Evolutionary conservation across 495 filamentous ascomycete genomes (phyloP).

Genomic region (Daldinia decipiens): DNA sequence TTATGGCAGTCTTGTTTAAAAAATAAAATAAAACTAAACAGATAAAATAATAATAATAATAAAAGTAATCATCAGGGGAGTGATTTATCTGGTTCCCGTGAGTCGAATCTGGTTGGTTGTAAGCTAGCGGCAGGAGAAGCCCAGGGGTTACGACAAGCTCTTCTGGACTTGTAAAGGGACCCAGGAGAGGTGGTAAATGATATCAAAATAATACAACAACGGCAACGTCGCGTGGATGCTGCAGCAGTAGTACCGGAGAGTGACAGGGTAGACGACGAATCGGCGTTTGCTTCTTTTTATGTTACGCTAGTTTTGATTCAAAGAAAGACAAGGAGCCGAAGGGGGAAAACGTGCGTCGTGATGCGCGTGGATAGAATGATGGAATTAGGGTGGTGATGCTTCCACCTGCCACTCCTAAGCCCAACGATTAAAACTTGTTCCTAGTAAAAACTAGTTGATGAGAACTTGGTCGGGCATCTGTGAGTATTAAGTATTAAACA

Average conservation of each 20-base stretch:
- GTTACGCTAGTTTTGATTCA: conserved; percentile 37
- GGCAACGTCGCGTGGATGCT: conserved; percentile 30
- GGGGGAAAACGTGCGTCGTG: conserved; percentile 32
- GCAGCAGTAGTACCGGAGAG: conserved; percentile 29
- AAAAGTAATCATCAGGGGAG: background rate
- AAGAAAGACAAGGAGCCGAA: conserved; percentile 34
- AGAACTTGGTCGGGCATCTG: conserved; percentile 26
- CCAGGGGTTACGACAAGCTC: conserved; percentile 33
- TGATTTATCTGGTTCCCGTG: conserved; percentile 22
- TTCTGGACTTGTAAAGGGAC: conserved; percentile 28
- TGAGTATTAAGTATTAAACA: background rate
- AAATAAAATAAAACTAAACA: conserved; percentile 18
- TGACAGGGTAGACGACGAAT: conserved; percentile 39
- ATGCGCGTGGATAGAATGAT: conserved; percentile 42
- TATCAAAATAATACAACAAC: conserved; percentile 26
- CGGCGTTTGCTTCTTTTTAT: conserved; percentile 28
- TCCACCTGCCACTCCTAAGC: conserved; percentile 19
- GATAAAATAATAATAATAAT: conserved; percentile 20
- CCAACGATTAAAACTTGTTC: conserved; percentile 28
- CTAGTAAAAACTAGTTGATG: conserved; percentile 17
- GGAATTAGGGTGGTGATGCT: conserved; percentile 20
- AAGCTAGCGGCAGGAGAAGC: conserved; percentile 26
- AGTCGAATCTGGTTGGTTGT: conserved; percentile 35
- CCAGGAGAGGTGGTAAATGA: conserved; percentile 24
- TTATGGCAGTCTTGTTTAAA: background rate